Conservation (phyloP, 148 eudicot species). For the Hydrangea macrophylla region DNA sequence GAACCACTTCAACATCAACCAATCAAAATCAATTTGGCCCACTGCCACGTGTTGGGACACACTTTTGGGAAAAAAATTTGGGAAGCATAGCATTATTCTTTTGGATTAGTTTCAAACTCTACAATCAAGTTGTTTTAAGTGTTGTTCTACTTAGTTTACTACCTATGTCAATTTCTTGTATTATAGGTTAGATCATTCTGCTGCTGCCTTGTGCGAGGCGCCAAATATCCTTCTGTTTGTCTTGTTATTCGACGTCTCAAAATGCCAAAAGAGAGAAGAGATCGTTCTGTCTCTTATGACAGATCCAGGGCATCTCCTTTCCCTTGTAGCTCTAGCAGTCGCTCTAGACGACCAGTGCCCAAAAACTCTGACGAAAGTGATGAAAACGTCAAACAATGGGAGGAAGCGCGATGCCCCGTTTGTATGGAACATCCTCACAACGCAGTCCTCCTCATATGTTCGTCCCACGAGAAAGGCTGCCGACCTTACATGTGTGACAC, state of each 20-base stretch:
- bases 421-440: constrained; percentile 97
- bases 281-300: constrained; percentile 53
- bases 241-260: constrained; percentile 12
- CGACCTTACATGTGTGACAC: constrained; percentile 95
- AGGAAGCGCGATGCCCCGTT: constrained; percentile 70
- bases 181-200: not conserved
- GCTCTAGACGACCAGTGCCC: constrained; percentile 26
- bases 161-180: not conserved
- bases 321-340: constrained; percentile 48
- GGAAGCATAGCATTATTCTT: too few species aligned
- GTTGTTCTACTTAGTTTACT: constrained; percentile 8
- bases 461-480: constrained; percentile 75
- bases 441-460: constrained; percentile 68
- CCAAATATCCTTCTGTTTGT: not conserved
- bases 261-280: constrained; percentile 79
- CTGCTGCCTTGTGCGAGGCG: constrained; percentile 10
- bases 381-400: constrained; percentile 68
- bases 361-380: constrained; percentile 26
- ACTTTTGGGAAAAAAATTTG: too few species aligned
- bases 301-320: constrained; percentile 55
- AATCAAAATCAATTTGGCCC: too few species aligned
- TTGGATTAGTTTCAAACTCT: too few species aligned
- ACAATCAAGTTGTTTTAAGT: too few species aligned
- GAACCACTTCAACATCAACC: too few species aligned
- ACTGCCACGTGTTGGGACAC: too few species aligned